Evolutionary conservation across 2,329 filamentous ascomycete genomes (phyloP).

Genomic region (Metarhizium brunneum): DNA sequence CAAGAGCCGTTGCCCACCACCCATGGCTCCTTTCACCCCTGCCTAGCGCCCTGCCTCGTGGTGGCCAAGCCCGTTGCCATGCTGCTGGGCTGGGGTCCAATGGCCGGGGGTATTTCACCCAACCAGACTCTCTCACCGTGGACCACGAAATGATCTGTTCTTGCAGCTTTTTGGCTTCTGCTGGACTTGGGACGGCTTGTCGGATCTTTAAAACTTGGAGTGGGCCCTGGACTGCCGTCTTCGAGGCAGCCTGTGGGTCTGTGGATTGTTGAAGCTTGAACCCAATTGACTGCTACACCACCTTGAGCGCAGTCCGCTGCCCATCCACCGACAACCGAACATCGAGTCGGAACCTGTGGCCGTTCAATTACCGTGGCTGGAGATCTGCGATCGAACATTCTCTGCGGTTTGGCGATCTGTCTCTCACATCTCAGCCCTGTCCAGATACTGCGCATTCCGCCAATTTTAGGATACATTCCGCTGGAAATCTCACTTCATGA

Average conservation of each 20-base stretch:
- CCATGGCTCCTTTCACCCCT: not conserved
- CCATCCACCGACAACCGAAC: not conserved
- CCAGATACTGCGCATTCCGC: not conserved
- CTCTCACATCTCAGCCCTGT: not conserved
- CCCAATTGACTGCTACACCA: not conserved
- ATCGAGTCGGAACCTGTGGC: not conserved
- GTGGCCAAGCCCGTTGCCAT: constrained; percentile 1
- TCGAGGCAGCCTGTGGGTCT: not conserved
- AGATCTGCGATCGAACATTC: not conserved
- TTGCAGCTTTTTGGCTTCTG: not conserved
- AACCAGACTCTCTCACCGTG: constrained; percentile 1
- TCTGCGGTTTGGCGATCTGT: not conserved
- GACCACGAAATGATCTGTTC: constrained; percentile 3
- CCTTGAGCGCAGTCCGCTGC: not conserved
- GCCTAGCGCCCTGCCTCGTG: not conserved
- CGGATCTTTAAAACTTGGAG: not conserved
- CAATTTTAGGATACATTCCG: not conserved
- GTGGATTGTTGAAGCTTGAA: not conserved
- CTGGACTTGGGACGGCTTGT: constrained; percentile 1
- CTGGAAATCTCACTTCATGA: not conserved
- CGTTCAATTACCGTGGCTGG: not conserved
- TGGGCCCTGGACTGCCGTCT: not conserved
- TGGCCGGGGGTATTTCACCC: not conserved
- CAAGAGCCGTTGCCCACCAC: not conserved
- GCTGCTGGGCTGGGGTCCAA: not conserved